Conservation (phyloP, 345 rosid species). For the Eutrema yunnanense region DNA sequence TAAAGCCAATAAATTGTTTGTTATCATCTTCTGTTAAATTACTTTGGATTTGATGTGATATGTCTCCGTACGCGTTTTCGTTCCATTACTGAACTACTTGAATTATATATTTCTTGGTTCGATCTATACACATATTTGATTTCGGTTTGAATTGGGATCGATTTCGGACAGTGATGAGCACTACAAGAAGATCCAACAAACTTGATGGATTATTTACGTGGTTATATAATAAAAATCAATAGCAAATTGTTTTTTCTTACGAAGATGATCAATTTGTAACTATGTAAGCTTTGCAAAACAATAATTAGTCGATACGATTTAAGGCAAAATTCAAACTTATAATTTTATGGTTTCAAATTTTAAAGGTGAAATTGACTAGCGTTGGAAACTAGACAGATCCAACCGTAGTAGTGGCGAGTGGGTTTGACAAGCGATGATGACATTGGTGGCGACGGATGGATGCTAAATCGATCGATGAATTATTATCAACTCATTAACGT, state of each 20-base stretch:
- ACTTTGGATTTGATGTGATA: slow-evolving; percentile 20
- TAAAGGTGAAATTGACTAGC: background rate
- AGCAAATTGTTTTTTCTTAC: background rate
- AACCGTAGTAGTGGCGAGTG: background rate
- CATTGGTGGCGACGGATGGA: no score
- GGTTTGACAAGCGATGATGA: background rate
- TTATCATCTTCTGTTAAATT: background rate
- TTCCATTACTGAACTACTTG: background rate
- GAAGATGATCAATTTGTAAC: background rate
- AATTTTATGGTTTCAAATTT: no score
- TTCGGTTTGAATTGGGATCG: background rate
- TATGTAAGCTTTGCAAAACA: background rate
- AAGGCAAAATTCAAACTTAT: no score
- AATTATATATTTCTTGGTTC: background rate
- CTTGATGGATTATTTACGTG: background rate
- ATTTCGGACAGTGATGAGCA: background rate
- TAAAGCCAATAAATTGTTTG: background rate
- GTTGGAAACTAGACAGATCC: background rate
- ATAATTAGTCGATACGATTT: no score
- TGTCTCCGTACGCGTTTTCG: slow-evolving; percentile 29
- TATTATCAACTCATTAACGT: no score
- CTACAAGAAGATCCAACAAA: background rate
- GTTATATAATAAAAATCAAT: background rate
- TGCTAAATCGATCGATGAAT: no score
- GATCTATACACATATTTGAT: background rate